Conservation (phyloP, 1,284 basidiomycete species). For the Entoloma clypeatum region DNA sequence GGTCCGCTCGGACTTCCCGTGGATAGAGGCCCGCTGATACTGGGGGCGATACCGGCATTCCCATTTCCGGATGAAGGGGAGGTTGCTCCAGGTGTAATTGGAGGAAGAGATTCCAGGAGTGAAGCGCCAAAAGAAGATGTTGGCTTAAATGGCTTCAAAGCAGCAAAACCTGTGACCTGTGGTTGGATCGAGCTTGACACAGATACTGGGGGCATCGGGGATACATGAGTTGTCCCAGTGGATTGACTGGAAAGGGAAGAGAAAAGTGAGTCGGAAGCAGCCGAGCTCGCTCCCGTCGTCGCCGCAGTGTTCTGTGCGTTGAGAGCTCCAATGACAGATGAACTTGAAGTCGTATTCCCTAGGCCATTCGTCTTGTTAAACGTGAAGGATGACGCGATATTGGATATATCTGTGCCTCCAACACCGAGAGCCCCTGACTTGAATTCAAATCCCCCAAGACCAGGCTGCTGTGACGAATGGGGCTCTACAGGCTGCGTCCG, state of each 20-base stretch:
- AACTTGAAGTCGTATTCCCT: constrained; percentile 17
- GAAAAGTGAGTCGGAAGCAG: constrained; percentile 48
- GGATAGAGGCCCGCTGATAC: no score
- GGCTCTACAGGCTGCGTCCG: constrained; percentile 26
- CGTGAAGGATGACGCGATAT: constrained; percentile 68
- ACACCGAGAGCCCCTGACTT: constrained; percentile 37
- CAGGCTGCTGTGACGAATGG: constrained; percentile 22
- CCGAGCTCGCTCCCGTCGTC: constrained; percentile 35
- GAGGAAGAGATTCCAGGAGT: constrained; percentile 73
- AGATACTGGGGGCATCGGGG: constrained; percentile 26
- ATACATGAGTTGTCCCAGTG: constrained; percentile 41
- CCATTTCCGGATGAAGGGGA: constrained; percentile 11
- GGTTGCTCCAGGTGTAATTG: constrained; percentile 51
- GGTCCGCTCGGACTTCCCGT: neutral
- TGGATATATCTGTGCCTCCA: constrained; percentile 53
- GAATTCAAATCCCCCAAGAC: constrained; percentile 34
- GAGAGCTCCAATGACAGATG: constrained; percentile 18
- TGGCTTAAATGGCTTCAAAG: constrained; percentile 89
- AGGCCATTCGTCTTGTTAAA: constrained; percentile 35
- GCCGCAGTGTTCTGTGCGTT: constrained; percentile 39
- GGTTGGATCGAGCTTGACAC: constrained; percentile 49
- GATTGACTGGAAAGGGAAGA: constrained; percentile 48
- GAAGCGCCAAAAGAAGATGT: constrained; percentile 84
- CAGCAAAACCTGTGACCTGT: constrained; percentile 80
- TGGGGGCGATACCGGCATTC: constrained; percentile 9